A percentile compares a stretch with the other conserved stretches of the same genome.
These are phyloP conservation scores for Lactifluus pinguis DNA, from an alignment of 768 basidiomycete species.

Conservation along the genomic window DNA sequence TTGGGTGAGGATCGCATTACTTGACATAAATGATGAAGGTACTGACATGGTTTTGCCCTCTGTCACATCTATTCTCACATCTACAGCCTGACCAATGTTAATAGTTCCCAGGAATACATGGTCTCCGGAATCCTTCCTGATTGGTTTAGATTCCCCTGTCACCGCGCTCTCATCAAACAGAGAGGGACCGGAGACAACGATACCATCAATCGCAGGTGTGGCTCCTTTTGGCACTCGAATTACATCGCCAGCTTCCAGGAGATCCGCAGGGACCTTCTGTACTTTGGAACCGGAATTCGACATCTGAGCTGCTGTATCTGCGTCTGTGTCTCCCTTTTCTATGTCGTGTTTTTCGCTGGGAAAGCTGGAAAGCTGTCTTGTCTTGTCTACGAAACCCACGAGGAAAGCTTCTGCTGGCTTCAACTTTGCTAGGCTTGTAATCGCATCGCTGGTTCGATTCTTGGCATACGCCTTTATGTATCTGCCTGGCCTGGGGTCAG, in stretches of 20 bases:
- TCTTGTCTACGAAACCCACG: conserved; percentile 7
- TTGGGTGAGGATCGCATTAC: background rate
- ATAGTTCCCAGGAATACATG: conserved; percentile 69
- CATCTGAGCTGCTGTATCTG: conserved; percentile 12
- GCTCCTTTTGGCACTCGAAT: conserved; percentile 64
- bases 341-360: conserved; percentile 22
- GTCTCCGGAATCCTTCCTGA: conserved; percentile 55
- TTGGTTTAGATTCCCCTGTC: conserved; percentile 65
- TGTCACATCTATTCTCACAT: conserved; percentile 50
- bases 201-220: conserved; percentile 71
- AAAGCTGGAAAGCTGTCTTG: background rate
- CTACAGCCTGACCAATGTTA: conserved; percentile 52
- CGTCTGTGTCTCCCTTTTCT: conserved; percentile 30
- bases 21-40: background rate
- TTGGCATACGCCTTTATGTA: conserved; percentile 61
- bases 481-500: conserved; percentile 35
- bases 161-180: conserved; percentile 78
- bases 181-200: conserved; percentile 39
- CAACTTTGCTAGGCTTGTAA: conserved; percentile 56
- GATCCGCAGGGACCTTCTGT: conserved; percentile 41
- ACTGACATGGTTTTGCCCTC: conserved; percentile 64
- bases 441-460: conserved; percentile 62
- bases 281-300: conserved; percentile 18
- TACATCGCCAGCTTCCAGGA: conserved; percentile 76
- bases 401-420: conserved; percentile 58